A percentile compares a stretch with the other conserved stretches of the same genome.
Evolutionary conservation across 352 stramenopile species (phyloP).

Genomic region (Phytopythium litorale): DNA sequence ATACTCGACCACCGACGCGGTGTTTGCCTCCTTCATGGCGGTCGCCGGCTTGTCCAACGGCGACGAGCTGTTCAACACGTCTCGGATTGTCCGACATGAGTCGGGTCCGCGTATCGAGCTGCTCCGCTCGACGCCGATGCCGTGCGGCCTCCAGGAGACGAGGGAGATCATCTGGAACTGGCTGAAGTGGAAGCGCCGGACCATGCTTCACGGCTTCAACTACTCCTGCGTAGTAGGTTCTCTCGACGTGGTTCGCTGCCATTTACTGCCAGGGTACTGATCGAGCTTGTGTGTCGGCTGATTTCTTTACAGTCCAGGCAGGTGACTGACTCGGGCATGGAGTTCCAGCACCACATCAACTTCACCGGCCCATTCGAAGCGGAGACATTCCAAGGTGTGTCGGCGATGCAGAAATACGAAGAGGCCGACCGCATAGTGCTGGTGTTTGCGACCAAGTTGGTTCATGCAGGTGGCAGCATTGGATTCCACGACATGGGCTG

Average conservation of each 20-base stretch:
- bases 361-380: not conserved
- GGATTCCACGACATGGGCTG: not conserved
- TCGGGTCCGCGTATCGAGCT: not conserved
- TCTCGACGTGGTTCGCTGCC: not conserved
- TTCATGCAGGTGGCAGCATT: not conserved
- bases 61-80: not conserved
- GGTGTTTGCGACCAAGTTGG: not conserved
- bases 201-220: not conserved
- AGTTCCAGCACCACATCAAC: not conserved
- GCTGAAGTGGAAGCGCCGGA: not conserved
- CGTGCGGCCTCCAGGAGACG: not conserved
- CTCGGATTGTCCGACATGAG: not conserved
- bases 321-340: not conserved
- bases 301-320: not conserved
- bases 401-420: not conserved
- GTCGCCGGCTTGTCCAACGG: not conserved
- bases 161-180: constrained; percentile 2
- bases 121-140: not conserved
- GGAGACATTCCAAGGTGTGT: not conserved
- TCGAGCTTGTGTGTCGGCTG: not conserved
- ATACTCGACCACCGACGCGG: not conserved
- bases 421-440: not conserved
- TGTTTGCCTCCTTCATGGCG: not conserved
- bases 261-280: not conserved
- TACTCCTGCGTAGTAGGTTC: not conserved